These are phyloP conservation scores for Neonothopanus nambi DNA, from an alignment of 1,284 basidiomycete genomes.

Conservation along the genomic window DNA sequence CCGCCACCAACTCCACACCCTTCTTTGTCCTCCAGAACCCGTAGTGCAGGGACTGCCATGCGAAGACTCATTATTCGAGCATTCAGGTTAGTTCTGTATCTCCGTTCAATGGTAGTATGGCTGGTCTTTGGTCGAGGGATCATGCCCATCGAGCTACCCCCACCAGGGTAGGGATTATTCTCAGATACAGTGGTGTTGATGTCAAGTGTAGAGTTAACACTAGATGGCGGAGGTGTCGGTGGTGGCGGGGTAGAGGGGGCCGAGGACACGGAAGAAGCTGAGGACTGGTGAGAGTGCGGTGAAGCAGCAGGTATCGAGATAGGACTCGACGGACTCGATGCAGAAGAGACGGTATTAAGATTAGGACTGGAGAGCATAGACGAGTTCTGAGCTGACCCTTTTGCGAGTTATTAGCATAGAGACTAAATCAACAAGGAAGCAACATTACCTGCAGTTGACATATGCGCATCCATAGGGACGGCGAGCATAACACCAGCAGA, in stretches of 20 bases:
- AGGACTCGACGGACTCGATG: background rate
- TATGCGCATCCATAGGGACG: constrained; percentile 45
- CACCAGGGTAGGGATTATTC: constrained; percentile 19
- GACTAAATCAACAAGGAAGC: background rate
- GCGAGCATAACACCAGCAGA: constrained; percentile 63
- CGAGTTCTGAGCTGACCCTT: background rate
- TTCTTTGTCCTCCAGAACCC: constrained; percentile 57
- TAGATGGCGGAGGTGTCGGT: constrained; percentile 31
- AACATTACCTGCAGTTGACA: constrained; percentile 16
- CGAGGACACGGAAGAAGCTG: constrained; percentile 34
- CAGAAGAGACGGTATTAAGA: background rate
- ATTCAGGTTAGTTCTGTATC: constrained; percentile 89
- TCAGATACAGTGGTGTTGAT: constrained; percentile 26
- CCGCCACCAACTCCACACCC: constrained; percentile 28
- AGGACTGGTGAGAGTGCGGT: constrained; percentile 31
- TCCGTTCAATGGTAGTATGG: constrained; percentile 89
- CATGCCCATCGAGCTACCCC: constrained; percentile 20
- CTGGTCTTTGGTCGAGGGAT: constrained; percentile 74
- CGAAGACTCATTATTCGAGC: constrained; percentile 84
- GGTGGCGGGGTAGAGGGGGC: constrained; percentile 34
- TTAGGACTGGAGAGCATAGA: background rate
- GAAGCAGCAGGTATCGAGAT: constrained; percentile 1
- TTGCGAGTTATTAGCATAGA: background rate
- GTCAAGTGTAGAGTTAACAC: constrained; percentile 11
- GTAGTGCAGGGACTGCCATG: constrained; percentile 80